These are phyloP conservation scores for Euclidium syriacum DNA, from an alignment of 345 rosid genomes.

Conservation along the genomic window DNA sequence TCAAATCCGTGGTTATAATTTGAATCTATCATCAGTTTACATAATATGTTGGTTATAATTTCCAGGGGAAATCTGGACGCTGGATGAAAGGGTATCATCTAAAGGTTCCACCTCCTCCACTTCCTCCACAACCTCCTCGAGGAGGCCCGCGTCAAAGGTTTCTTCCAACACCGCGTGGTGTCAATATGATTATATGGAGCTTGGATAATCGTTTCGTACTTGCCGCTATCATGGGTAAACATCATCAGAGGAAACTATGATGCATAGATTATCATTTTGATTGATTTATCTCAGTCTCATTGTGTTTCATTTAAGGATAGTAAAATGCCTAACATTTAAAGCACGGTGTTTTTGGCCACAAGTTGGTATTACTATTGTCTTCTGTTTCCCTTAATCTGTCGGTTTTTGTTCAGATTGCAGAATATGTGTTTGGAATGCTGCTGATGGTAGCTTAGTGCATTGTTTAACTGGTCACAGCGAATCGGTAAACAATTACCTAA, in stretches of 20 bases:
- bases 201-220: conserved; percentile 97
- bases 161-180: conserved; percentile 98
- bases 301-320: neutral
- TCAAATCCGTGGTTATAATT: too few relatives aligned
- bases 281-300: neutral
- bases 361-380: conserved; percentile 11
- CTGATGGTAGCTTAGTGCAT: conserved; percentile 95
- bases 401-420: conserved; percentile 79
- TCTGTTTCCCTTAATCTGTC: conserved; percentile 3
- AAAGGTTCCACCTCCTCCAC: conserved; percentile 99
- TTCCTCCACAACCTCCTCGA: conserved; percentile 96
- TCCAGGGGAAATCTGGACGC: conserved; percentile 88
- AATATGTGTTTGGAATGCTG: conserved; percentile 99
- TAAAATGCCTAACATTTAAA: neutral
- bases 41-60: conserved; percentile 2
- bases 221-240: conserved; percentile 97
- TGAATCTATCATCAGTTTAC: conserved; percentile 4
- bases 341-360: neutral
- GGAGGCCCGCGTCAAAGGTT: conserved; percentile 98
- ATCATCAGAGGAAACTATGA: conserved; percentile 12
- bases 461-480: conserved; percentile 91
- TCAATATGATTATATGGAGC: conserved; percentile 99
- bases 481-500: conserved; percentile 61
- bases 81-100: conserved; percentile 89
- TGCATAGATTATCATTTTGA: conserved; percentile 5